Evolutionary conservation across 305 asterid species (phyloP).

Genomic region (Fraxinus sp.): DNA sequence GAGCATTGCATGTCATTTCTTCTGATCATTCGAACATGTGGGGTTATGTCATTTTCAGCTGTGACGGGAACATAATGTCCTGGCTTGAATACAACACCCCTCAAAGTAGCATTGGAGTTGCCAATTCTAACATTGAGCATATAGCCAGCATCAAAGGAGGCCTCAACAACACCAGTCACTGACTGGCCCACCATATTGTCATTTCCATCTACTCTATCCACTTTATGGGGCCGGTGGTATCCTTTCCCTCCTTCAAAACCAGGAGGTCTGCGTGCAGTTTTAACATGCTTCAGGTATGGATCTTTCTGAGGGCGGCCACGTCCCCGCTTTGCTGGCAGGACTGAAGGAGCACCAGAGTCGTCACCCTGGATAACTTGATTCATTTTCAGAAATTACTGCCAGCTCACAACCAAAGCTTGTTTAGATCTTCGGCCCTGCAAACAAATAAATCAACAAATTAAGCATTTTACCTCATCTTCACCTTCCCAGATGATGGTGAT

Average conservation of each 20-base stretch:
- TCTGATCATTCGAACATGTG: constrained; percentile 64
- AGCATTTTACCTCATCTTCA: neutral
- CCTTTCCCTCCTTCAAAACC: constrained; percentile 43
- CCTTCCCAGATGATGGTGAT: neutral
- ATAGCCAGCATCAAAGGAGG: constrained; percentile 85
- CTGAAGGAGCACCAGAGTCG: constrained; percentile 40
- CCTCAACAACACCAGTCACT: constrained; percentile 76
- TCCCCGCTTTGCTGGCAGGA: constrained; percentile 54
- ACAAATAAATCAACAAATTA: neutral
- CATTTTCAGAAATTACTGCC: constrained; percentile 36
- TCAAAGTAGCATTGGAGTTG: constrained; percentile 51
- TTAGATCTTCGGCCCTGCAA: constrained; percentile 27
- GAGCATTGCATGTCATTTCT: constrained; percentile 47
- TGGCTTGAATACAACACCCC: constrained; percentile 88
- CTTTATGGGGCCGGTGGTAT: constrained; percentile 34
- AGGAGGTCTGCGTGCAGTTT: constrained; percentile 45
- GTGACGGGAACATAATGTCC: constrained; percentile 72
- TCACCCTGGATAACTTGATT: constrained; percentile 56
- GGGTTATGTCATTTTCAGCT: constrained; percentile 72
- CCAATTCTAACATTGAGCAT: constrained; percentile 72
- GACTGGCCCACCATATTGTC: constrained; percentile 65
- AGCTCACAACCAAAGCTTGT: neutral
- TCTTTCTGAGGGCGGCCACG: constrained; percentile 93
- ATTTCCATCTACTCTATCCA: constrained; percentile 26
- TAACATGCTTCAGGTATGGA: constrained; percentile 47